These are phyloP conservation scores for Verticillium longisporum DNA, from an alignment of 2,329 filamentous ascomycete species.

Conservation along the genomic window DNA sequence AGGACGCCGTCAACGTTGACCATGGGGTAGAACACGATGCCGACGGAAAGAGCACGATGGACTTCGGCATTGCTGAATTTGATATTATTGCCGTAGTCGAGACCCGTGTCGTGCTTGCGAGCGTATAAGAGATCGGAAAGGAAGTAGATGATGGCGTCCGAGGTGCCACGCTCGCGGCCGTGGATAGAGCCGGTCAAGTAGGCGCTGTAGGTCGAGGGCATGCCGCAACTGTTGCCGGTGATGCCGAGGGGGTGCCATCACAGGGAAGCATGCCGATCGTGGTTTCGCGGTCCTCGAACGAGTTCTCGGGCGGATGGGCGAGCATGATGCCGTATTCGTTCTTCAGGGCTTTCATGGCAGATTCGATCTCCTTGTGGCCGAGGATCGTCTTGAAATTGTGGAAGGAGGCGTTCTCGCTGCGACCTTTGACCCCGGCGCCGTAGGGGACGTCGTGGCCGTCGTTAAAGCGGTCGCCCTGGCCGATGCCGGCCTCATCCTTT, in stretches of 20 bases:
- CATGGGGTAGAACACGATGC: constrained; percentile 44
- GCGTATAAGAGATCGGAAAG: constrained; percentile 49
- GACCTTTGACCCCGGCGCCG: constrained; percentile 17
- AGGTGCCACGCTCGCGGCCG: constrained; percentile 49
- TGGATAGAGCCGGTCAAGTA: constrained; percentile 48
- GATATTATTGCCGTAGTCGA: constrained; percentile 40
- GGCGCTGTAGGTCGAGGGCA: constrained; percentile 30
- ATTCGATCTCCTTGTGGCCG: constrained; percentile 34
- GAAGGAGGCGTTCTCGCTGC: constrained; percentile 12
- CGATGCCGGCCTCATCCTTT: constrained; percentile 21
- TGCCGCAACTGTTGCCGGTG: neutral
- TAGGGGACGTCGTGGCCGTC: constrained; percentile 24
- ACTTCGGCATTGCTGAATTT: constrained; percentile 45
- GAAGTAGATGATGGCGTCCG: constrained; percentile 51
- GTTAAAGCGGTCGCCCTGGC: constrained; percentile 31
- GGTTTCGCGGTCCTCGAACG: constrained; percentile 30
- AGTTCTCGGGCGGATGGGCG: constrained; percentile 32
- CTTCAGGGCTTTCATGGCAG: constrained; percentile 33
- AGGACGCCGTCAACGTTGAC: constrained; percentile 47
- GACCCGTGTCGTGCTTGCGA: constrained; percentile 36
- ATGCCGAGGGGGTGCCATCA: constrained; percentile 4
- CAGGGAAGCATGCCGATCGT: constrained; percentile 28
- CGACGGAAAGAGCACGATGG: constrained; percentile 38
- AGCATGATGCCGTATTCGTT: constrained; percentile 29
- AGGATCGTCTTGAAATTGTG: constrained; percentile 33